These are phyloP conservation scores for Leccinum solheimii DNA, from an alignment of 1,284 basidiomycete genomes.

Conservation along the genomic window DNA sequence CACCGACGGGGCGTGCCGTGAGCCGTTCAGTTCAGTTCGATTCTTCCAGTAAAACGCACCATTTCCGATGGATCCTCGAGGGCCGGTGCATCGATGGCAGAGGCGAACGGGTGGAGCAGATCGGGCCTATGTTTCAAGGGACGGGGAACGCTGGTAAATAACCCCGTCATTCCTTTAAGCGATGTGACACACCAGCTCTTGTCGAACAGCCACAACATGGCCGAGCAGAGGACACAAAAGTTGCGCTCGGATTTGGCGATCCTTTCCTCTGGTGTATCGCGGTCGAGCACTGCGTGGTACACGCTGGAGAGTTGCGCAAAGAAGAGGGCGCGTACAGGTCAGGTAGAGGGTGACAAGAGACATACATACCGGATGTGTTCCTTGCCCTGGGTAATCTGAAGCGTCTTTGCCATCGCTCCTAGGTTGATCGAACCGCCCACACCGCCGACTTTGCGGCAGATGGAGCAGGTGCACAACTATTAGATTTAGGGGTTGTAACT, in stretches of 20 bases:
- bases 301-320: slow-evolving; percentile 36
- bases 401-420: slow-evolving; percentile 47
- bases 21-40: background rate
- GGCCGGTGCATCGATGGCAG: slow-evolving; percentile 36
- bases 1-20: background rate
- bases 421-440: slow-evolving; percentile 60
- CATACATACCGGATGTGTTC: slow-evolving; percentile 48
- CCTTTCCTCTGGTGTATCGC: too few relatives aligned
- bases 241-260: too few relatives aligned
- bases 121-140: too few relatives aligned
- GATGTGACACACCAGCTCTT: too few relatives aligned
- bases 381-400: slow-evolving; percentile 49
- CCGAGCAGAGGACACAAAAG: too few relatives aligned
- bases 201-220: too few relatives aligned
- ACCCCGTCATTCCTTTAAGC: too few relatives aligned
- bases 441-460: slow-evolving; percentile 65
- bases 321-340: too few relatives aligned
- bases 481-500: background rate
- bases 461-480: slow-evolving; percentile 59
- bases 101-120: too few relatives aligned
- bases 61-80: slow-evolving; percentile 48
- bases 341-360: background rate
- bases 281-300: slow-evolving; percentile 20
- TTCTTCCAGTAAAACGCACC: slow-evolving; percentile 33
- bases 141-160: too few relatives aligned